phyloP scores from a whole-genome alignment of 148 eudicot genomes.

The Silene uniflora region DNA sequence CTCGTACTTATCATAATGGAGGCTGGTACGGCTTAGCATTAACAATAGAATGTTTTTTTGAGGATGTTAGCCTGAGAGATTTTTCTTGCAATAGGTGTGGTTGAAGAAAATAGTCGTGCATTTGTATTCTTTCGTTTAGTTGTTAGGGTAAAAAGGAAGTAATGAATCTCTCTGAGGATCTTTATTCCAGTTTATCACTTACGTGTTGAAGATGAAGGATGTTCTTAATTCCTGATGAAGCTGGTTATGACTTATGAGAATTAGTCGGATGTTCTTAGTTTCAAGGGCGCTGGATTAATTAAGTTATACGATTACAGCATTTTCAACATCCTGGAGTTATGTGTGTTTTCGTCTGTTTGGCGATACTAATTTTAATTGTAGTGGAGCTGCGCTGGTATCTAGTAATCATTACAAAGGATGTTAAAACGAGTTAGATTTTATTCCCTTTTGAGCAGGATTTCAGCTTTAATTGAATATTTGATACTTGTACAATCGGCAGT shows the following conservation, averaged over 20 bases:
- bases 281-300: background rate
- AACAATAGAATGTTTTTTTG: no score
- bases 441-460: background rate
- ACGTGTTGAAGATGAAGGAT: background rate
- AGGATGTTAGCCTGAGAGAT: background rate
- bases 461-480: background rate
- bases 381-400: background rate
- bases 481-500: background rate
- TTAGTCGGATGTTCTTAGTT: background rate
- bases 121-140: background rate
- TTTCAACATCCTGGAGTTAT: background rate
- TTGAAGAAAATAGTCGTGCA: background rate
- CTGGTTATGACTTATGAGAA: background rate
- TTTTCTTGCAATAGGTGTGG: background rate
- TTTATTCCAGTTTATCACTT: background rate
- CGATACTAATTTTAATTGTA: background rate
- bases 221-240: background rate
- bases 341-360: background rate
- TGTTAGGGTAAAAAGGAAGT: background rate
- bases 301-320: background rate
- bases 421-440: background rate
- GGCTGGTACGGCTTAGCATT: background rate
- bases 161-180: background rate
- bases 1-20: background rate
- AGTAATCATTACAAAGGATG: background rate